These are phyloP conservation scores for Phytophthora pseudosyringae DNA, from an alignment of 352 stramenopile genomes.

Conservation along the genomic window DNA sequence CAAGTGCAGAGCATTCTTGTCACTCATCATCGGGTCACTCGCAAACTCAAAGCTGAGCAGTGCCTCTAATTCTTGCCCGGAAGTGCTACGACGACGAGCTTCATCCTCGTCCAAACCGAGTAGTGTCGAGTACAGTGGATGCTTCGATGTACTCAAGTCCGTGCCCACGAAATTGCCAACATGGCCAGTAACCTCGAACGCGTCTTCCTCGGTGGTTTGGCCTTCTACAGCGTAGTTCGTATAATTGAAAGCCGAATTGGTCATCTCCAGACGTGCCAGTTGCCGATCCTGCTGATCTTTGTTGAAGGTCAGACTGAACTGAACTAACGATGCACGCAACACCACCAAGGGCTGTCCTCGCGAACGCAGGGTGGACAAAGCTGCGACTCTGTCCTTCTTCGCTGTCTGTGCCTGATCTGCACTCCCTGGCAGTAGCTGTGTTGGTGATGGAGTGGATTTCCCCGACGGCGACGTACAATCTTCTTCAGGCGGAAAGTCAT, in stretches of 20 bases:
- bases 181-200: slow-evolving; percentile 45
- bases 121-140: slow-evolving; percentile 67
- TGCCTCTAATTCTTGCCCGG: slow-evolving; percentile 18
- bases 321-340: slow-evolving; percentile 67
- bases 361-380: slow-evolving; percentile 15
- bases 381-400: slow-evolving; percentile 2
- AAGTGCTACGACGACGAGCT: slow-evolving; percentile 11
- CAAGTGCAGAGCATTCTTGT: slow-evolving; percentile 56
- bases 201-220: slow-evolving; percentile 21
- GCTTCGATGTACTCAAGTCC: slow-evolving; percentile 77
- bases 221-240: slow-evolving; percentile 30
- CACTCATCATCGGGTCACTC: slow-evolving; percentile 23
- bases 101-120: slow-evolving; percentile 63
- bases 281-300: slow-evolving; percentile 79
- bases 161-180: slow-evolving; percentile 79
- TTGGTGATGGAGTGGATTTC: slow-evolving; percentile 1
- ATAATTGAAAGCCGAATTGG: slow-evolving; percentile 59
- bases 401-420: not conserved
- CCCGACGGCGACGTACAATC: slow-evolving; percentile 7
- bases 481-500: slow-evolving; percentile 23
- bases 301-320: slow-evolving; percentile 85
- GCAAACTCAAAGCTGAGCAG: slow-evolving; percentile 38
- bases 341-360: slow-evolving; percentile 36
- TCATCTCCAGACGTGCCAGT: slow-evolving; percentile 66
- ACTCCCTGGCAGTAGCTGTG: not conserved